Conservation (phyloP, 345 rosid genomes). For the Streptanthus diversifolius region DNA sequence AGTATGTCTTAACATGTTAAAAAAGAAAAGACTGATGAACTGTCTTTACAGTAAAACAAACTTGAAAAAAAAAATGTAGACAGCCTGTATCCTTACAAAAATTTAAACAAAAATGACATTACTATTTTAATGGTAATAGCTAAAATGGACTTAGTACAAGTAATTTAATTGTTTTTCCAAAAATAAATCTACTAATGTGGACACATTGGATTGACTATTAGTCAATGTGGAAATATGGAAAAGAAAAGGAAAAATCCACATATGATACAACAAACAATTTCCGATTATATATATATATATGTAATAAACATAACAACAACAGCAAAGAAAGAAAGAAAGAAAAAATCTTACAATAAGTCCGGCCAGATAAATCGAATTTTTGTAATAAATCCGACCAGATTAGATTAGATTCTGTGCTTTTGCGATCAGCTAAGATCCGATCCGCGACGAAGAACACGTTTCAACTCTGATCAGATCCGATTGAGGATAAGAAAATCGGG, state of each 20-base stretch:
- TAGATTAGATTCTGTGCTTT: conserved; percentile 31
- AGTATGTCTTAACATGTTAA: background rate
- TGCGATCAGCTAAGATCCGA: conserved; percentile 37
- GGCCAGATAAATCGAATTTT: conserved; percentile 7
- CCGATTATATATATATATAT: background rate
- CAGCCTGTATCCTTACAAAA: background rate
- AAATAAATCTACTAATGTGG: background rate
- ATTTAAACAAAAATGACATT: background rate
- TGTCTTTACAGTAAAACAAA: background rate
- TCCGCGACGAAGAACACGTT: conserved; percentile 13
- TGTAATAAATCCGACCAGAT: conserved; percentile 36
- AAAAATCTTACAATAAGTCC: background rate
- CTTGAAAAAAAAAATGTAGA: background rate
- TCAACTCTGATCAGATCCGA: conserved; percentile 33
- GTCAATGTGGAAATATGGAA: conserved; percentile 8
- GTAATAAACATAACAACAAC: background rate
- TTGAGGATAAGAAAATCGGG: background rate
- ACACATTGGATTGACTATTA: conserved; percentile 23
- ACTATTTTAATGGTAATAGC: background rate
- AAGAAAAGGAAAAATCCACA: conserved; percentile 7
- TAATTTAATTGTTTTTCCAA: background rate
- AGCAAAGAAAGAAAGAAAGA: background rate
- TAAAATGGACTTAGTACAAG: background rate
- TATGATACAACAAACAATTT: conserved; percentile 8
- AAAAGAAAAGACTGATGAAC: background rate